Base-by-base conservation (phyloP, 2,329 filamentous ascomycete species). In the Arachnomyces sp. region DNA sequence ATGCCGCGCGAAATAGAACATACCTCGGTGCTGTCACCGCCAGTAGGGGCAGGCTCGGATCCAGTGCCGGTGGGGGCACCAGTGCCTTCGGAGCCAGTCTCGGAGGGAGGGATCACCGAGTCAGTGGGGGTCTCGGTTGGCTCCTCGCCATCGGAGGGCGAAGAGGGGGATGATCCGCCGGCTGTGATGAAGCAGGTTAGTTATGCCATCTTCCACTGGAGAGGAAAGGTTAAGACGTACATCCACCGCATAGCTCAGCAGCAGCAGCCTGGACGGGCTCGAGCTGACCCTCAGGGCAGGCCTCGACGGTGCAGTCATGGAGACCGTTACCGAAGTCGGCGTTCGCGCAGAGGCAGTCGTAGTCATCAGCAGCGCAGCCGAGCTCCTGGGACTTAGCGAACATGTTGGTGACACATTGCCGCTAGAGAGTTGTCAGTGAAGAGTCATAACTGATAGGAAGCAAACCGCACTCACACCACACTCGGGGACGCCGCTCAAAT, bases 341-440 rank as follows among this genome's bases (percentile, higher is more conserved):
- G 30, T 50, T 56, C n/a, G 15, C 39, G 47, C 56, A 59, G 8
- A 59, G 50, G 42, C 56, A 59, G 28, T 38, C 11, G 30, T 48
- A 43, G 39, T 57, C 48, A 37, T 54, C 53, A 9, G 18, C 11
- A 13, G 35, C 16, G 39, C 56, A 59, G 31, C 54, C 54, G 9
- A 59, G 42, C 13, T 28, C 17, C 4, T 13, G 2, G 17, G 49
- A 48, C 39, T 49, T 40, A 20, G 33, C 46, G 34, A 55, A 42
- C 54, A 59, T 58, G 45, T 49, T 53, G 43, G 43, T 47, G 48
- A 57, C 49, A 40, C 56, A 59, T 28, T 33, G 42, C 56, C 56
- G 47, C 56, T 59, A 36, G 29, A 29, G 28, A 17, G 6, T 3
- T 49, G 47, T 44, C 31, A 28, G 17, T 34, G 13, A 28, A 14